Evolutionary conservation across 805 yeast genomes (phyloP), one percentile per base, ranked within the genome.

Genomic region (Lipomyces kockii): DNA sequence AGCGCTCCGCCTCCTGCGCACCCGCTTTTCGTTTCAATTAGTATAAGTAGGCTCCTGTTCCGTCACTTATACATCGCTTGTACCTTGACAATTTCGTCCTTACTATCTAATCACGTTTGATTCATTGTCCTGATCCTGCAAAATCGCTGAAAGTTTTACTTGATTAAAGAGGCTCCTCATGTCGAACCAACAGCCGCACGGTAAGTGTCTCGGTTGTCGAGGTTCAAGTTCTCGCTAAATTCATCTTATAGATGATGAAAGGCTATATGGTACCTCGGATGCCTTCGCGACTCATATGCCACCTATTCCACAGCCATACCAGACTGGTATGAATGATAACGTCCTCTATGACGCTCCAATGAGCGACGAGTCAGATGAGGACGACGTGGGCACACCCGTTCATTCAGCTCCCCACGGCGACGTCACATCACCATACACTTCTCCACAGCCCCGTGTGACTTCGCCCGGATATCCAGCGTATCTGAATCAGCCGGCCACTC

Each of bases 301-400:
- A 17, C 56, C 46, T 39, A 25, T 59, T 14, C 62, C 62, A 9
- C 62, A 46, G 37, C 46, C 56, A 17, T 59, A 59, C 25, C 62
- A 52, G 6, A 59, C 37, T 55, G 22, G 29, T 20, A 20, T 12
- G 51, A 37, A 25, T 37, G 32, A 22, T 22, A 22, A 14, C n/a
- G 27, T 25, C 34, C 35, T 34, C 12, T 49, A 43, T 22, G 62
- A 46, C 22, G 56, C 39, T 8, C 29, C 54, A 14, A 53, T 25
- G 55, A 25, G 49, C 35, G 54, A 59, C 39, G 49, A 32, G 25
- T 39, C 20, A n/a, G 55, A 43, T 17, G 54, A 12, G 17, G 39
- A n/a, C 55, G 55, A 59, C 25, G 35, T 12, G 34, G n/a, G 17
- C 14, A 14, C 32, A 0, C 22, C 34, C 6, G 8, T n/a, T 12